A percentile compares a stretch with the other conserved stretches of the same genome.
Evolutionary conservation across 805 yeast genomes (phyloP).

Genomic region (Schizosaccharomyces octosporus): DNA sequence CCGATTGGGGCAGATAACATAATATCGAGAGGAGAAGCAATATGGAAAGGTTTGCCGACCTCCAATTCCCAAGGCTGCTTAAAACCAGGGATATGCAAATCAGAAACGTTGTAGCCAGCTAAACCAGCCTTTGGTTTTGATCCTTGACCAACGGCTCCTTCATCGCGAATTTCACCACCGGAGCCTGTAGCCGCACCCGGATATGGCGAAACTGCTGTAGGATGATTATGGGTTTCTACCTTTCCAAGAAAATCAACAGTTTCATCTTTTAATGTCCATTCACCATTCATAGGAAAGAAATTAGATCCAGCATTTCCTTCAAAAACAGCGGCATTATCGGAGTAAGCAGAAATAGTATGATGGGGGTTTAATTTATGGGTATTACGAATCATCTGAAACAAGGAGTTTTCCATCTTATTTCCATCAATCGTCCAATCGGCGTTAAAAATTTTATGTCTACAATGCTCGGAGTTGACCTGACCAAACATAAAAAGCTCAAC

Average conservation of each 20-base stretch:
- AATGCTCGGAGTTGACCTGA: constrained; percentile 96
- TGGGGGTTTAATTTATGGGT: constrained; percentile 64
- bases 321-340: constrained; percentile 92
- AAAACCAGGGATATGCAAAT: constrained; percentile 60
- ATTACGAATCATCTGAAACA: constrained; percentile 87
- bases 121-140: constrained; percentile 92
- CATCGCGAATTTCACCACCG: constrained; percentile 99
- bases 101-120: constrained; percentile 79
- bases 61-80: constrained; percentile 88
- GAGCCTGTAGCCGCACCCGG: constrained; percentile 99
- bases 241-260: constrained; percentile 71
- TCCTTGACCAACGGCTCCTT: constrained; percentile 98
- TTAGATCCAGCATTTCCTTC: constrained; percentile 50
- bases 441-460: constrained; percentile 95
- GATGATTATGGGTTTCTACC: constrained; percentile 97
- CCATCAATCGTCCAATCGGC: constrained; percentile 96
- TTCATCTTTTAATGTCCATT: constrained; percentile 53
- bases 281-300: constrained; percentile 1
- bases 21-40: constrained; percentile 77
- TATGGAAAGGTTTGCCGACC: constrained; percentile 76
- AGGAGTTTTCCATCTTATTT: constrained; percentile 39
- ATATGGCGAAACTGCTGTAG: constrained; percentile 96
- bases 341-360: constrained; percentile 74
- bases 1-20: constrained; percentile 96
- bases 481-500: constrained; percentile 97